phyloP scores from a whole-genome alignment of 2,329 filamentous ascomycete genomes.

The Pyrenochaeta sp. region DNA sequence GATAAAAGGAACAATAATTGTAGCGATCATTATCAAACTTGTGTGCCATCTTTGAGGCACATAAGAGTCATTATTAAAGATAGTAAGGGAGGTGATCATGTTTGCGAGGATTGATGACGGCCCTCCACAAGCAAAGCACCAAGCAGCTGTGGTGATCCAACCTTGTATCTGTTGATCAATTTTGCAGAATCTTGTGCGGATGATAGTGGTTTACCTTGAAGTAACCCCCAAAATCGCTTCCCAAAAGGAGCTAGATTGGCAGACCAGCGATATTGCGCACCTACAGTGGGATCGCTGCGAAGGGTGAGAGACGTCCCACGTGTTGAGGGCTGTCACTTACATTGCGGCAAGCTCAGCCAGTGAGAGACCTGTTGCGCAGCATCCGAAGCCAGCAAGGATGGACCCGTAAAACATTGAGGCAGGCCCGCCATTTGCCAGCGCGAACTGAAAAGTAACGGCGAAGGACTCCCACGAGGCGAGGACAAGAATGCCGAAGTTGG shows the following conservation, averaged over 20 bases:
- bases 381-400: slow-evolving; percentile 33
- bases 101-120: slow-evolving; percentile 36
- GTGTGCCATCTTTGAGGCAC: slow-evolving; percentile 52
- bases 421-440: slow-evolving; percentile 36
- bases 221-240: slow-evolving; percentile 31
- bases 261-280: slow-evolving; percentile 40
- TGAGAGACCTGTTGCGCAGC: slow-evolving; percentile 40
- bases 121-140: slow-evolving; percentile 40
- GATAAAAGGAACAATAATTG: slow-evolving; percentile 46
- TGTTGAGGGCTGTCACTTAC: too few relatives aligned
- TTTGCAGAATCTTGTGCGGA: too few relatives aligned
- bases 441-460: slow-evolving; percentile 33
- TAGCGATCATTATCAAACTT: slow-evolving; percentile 55
- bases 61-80: slow-evolving; percentile 47
- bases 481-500: slow-evolving; percentile 34
- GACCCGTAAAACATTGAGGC: slow-evolving; percentile 36
- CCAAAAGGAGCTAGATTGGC: slow-evolving; percentile 29
- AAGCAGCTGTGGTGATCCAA: slow-evolving; percentile 52
- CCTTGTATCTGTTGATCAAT: too few relatives aligned
- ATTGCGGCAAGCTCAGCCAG: slow-evolving; percentile 40
- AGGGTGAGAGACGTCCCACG: too few relatives aligned
- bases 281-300: slow-evolving; percentile 37
- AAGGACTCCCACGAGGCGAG: slow-evolving; percentile 37
- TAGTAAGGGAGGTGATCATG: slow-evolving; percentile 24
- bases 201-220: slow-evolving; percentile 30